These are phyloP conservation scores for Cordyceps cateniannulata DNA, from an alignment of 2,329 filamentous ascomycete species.

Conservation along the genomic window DNA sequence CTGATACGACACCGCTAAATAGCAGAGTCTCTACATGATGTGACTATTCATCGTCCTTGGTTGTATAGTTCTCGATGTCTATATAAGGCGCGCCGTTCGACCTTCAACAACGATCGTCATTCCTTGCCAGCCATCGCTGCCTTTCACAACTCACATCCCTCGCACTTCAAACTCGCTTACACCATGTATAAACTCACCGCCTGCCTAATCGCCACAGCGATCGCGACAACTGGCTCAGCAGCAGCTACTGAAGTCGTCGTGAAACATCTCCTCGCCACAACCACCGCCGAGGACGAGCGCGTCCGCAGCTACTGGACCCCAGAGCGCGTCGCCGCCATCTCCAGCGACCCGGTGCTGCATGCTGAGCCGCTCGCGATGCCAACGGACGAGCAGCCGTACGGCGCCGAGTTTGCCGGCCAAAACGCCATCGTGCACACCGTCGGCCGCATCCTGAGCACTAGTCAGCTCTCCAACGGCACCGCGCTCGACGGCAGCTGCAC, in stretches of 20 bases:
- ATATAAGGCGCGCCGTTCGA: too few relatives aligned
- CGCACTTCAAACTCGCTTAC: background rate
- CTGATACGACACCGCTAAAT: background rate
- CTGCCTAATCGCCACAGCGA: background rate
- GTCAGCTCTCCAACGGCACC: background rate
- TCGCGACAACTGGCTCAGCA: background rate
- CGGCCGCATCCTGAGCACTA: background rate
- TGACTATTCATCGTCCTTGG: too few relatives aligned
- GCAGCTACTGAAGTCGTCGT: background rate
- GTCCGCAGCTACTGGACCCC: background rate
- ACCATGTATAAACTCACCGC: background rate
- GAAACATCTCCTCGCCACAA: background rate
- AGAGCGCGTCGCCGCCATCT: background rate
- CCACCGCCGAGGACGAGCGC: background rate
- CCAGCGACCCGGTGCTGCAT: background rate
- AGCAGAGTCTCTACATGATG: too few relatives aligned
- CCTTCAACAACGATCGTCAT: too few relatives aligned
- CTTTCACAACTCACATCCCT: background rate
- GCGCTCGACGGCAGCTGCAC: background rate
- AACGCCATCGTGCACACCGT: background rate
- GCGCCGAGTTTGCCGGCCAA: background rate
- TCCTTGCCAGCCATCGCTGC: background rate
- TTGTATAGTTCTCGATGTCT: too few relatives aligned
- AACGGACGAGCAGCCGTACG: background rate
- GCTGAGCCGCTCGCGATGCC: background rate